Evolutionary conservation across 306 rosid species (phyloP).

Genomic region (Lupinus albus): DNA sequence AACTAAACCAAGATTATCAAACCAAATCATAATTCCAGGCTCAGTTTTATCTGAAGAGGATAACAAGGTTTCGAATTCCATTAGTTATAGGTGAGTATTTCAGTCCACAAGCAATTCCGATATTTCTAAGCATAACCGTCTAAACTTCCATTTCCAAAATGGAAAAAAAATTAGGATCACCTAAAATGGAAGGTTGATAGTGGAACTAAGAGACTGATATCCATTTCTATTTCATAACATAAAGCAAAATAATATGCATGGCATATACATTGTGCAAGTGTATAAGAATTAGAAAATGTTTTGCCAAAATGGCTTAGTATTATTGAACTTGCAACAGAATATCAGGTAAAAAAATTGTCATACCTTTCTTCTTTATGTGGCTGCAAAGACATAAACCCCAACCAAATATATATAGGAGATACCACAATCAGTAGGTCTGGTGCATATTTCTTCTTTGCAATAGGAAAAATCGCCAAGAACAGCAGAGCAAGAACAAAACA

Average conservation of each 20-base stretch:
- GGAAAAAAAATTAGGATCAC: conserved; percentile 9
- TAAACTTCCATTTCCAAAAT: not conserved
- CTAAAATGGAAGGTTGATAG: not conserved
- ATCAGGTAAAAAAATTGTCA: conserved; percentile 18
- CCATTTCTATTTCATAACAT: conserved; percentile 35
- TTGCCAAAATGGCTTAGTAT: conserved; percentile 9
- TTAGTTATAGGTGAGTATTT: not conserved
- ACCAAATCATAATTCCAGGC: not conserved
- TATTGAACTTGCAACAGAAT: conserved; percentile 37
- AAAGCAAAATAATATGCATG: conserved; percentile 11
- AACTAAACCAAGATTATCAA: not conserved
- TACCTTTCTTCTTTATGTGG: conserved; percentile 99
- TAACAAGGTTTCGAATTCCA: conserved; percentile 17
- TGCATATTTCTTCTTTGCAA: conserved; percentile 77
- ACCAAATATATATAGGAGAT: conserved; percentile 87
- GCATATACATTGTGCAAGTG: conserved; percentile 12
- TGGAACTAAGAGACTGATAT: not conserved
- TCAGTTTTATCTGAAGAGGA: too few relatives aligned
- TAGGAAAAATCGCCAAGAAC: conserved; percentile 70
- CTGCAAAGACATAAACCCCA: conserved; percentile 92
- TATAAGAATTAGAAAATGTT: not conserved
- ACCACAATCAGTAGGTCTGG: conserved; percentile 80
- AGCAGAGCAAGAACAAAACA: conserved; percentile 84
- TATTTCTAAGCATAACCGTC: not conserved
- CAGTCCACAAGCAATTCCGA: conserved; percentile 5